phyloP scores from a whole-genome alignment of 2,329 filamentous ascomycete genomes.

The Colletotrichum orchidophilum region DNA sequence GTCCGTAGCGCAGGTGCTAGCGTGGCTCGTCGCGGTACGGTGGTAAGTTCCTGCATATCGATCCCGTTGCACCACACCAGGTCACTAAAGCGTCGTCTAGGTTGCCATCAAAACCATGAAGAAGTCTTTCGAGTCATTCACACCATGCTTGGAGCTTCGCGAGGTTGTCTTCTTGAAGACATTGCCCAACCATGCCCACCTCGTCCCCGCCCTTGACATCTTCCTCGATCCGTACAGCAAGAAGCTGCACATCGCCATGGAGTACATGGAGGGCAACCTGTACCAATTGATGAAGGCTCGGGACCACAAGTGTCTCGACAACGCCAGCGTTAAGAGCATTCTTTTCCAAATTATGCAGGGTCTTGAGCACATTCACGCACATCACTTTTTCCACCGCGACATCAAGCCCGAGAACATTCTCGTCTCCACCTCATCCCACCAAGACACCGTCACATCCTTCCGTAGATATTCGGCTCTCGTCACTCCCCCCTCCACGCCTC shows the following conservation, averaged over 20 bases:
- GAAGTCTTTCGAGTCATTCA: constrained; percentile 95
- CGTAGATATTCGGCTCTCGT: constrained; percentile 92
- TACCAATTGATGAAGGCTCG: constrained; percentile 99
- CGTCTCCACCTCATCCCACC: constrained; percentile 87
- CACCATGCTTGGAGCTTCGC: constrained; percentile 88
- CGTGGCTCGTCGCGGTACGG: constrained; percentile 87
- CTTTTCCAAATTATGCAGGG: constrained; percentile 96
- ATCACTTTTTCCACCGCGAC: constrained; percentile 98
- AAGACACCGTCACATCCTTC: constrained; percentile 82
- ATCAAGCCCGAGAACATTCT: constrained; percentile 99
- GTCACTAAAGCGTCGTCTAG: constrained; percentile 55
- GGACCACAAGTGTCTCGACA: constrained; percentile 93
- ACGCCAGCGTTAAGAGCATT: constrained; percentile 94
- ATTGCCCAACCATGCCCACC: constrained; percentile 85
- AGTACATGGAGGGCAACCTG: constrained; percentile 99
- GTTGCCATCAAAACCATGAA: constrained; percentile 99
- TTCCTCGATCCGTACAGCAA: constrained; percentile 96
- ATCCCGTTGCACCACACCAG: background rate
- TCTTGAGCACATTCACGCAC: constrained; percentile 95
- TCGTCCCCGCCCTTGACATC: constrained; percentile 97
- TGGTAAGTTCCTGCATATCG: constrained; percentile 70
- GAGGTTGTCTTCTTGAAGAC: constrained; percentile 97
- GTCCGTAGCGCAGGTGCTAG: constrained; percentile 90
- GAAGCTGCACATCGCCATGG: constrained; percentile 98
- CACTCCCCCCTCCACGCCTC: constrained; percentile 93